Evolutionary conservation across 345 rosid genomes (phyloP).

Genomic region (Lagerstroemia speciosa): DNA sequence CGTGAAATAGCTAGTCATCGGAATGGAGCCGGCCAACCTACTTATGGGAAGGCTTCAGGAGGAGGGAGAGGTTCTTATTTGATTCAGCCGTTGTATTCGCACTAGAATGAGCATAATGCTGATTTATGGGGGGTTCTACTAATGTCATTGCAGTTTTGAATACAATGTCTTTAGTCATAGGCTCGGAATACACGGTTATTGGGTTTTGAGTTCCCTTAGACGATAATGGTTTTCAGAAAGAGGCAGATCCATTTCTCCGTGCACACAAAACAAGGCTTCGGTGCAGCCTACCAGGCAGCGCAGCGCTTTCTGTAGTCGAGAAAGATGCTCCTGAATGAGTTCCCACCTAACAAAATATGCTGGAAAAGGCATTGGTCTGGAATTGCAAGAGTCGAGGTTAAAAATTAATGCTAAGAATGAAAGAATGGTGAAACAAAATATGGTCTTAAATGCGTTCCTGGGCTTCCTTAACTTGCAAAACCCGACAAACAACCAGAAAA

Average conservation of each 20-base stretch:
- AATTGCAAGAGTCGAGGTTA: slow-evolving; percentile 78
- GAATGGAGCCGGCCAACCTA: slow-evolving; percentile 42
- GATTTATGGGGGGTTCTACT: slow-evolving; percentile 61
- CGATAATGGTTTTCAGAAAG: slow-evolving; percentile 65
- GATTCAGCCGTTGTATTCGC: slow-evolving; percentile 53
- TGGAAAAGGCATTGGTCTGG: slow-evolving; percentile 93
- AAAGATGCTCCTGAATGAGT: slow-evolving; percentile 67
- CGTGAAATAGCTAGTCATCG: slow-evolving; percentile 59
- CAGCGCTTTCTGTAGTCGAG: slow-evolving; percentile 63
- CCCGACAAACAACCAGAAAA: slow-evolving; percentile 46
- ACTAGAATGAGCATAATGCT: slow-evolving; percentile 46
- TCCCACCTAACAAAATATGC: slow-evolving; percentile 72
- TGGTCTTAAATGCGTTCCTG: slow-evolving; percentile 78
- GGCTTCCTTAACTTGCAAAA: slow-evolving; percentile 81
- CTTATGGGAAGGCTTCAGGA: slow-evolving; percentile 27
- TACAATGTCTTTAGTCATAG: slow-evolving; percentile 73
- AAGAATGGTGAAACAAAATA: slow-evolving; percentile 40
- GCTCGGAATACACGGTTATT: slow-evolving; percentile 79
- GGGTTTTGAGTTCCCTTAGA: slow-evolving; percentile 90
- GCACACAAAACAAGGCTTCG: no score
- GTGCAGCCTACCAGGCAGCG: slow-evolving; percentile 74
- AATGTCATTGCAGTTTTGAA: slow-evolving; percentile 55
- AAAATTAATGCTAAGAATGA: slow-evolving; percentile 73
- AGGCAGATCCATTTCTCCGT: slow-evolving; percentile 70
- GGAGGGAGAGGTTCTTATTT: slow-evolving; percentile 34